These are phyloP conservation scores for Eimeria praecox DNA, from an alignment of 169 alveolate genomes.

Conservation along the genomic window DNA sequence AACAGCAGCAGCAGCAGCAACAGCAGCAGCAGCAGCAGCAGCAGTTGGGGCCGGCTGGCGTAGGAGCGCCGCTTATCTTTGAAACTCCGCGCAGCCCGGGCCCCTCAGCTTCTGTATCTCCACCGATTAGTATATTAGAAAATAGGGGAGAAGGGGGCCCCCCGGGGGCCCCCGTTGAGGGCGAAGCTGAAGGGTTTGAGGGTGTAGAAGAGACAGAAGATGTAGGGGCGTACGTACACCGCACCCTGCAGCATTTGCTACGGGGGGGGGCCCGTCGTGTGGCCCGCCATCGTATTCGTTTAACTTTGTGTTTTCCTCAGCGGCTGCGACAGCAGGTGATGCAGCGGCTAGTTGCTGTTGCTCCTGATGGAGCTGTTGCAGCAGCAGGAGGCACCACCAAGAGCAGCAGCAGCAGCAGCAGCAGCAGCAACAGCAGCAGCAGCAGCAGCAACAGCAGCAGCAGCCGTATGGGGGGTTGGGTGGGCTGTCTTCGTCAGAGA, in stretches of 20 bases:
- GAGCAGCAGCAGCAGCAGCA: too few relatives aligned
- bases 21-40: slow-evolving; percentile 21
- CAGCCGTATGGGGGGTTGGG: background rate
- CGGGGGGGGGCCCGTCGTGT: slow-evolving; percentile 30
- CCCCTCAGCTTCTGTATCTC: background rate
- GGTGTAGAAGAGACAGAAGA: background rate
- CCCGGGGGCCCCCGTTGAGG: background rate
- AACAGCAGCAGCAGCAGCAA: background rate
- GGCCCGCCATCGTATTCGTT: slow-evolving; percentile 51
- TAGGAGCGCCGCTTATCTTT: background rate
- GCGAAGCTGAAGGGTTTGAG: background rate
- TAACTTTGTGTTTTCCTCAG: slow-evolving; percentile 19
- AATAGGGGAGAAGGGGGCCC: background rate
- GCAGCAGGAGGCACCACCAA: too few relatives aligned
- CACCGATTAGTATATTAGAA: background rate
- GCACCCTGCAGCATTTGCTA: slow-evolving; percentile 58
- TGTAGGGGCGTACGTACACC: slow-evolving; percentile 31
- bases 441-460: background rate
- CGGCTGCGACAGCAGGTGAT: background rate
- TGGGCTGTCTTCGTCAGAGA: background rate
- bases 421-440: background rate
- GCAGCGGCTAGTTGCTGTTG: background rate
- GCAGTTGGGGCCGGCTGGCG: background rate
- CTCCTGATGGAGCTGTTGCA: background rate
- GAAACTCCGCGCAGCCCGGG: background rate